Percentiles rank a stretch among this genome's conserved stretches.
Conservation (phyloP, 2,329 filamentous ascomycete genomes). For the Seiridium cupressi region DNA sequence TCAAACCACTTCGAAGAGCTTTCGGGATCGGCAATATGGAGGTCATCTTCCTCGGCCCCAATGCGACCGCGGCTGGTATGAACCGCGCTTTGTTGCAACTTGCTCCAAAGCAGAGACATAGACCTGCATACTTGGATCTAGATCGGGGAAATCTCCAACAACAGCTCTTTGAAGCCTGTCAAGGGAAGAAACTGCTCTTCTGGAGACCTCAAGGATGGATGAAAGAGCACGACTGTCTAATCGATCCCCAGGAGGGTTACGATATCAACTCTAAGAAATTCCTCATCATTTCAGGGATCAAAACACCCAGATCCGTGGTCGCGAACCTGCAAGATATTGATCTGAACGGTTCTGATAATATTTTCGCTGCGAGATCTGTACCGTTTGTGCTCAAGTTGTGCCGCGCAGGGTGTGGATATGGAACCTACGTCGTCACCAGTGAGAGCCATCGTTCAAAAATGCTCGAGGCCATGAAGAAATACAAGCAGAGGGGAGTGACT, state of each 20-base stretch:
- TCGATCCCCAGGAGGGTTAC: slow-evolving; percentile 17
- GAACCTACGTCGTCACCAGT: slow-evolving; percentile 18
- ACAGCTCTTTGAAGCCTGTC: slow-evolving; percentile 9
- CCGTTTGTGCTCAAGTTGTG: slow-evolving; percentile 22
- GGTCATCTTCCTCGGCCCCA: slow-evolving; percentile 18
- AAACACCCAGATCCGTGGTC: slow-evolving; percentile 13
- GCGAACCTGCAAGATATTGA: slow-evolving; percentile 11
- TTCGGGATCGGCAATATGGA: slow-evolving; percentile 20
- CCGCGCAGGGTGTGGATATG: slow-evolving; percentile 20
- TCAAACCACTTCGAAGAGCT: slow-evolving; percentile 20
- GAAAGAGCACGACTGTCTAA: slow-evolving; percentile 17
- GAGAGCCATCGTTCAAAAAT: slow-evolving; percentile 10
- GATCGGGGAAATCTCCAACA: slow-evolving; percentile 4
- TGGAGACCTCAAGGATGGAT: slow-evolving; percentile 23
- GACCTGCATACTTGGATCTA: slow-evolving; percentile 14
- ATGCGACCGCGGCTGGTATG: slow-evolving; percentile 14
- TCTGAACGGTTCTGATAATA: slow-evolving; percentile 3
- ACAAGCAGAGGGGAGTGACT: slow-evolving; percentile 14
- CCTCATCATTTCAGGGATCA: slow-evolving; percentile 17
- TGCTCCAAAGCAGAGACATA: slow-evolving; percentile 16
- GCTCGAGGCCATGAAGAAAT: slow-evolving; percentile 11
- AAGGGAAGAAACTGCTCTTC: slow-evolving; percentile 17
- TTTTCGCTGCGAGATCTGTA: slow-evolving; percentile 9
- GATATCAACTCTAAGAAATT: slow-evolving; percentile 21
- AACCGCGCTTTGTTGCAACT: slow-evolving; percentile 17